A percentile compares a stretch with the other conserved stretches of the same genome.
Evolutionary conservation across 306 rosid species (phyloP).

Genomic region (Gynostemma pentaphyllum): DNA sequence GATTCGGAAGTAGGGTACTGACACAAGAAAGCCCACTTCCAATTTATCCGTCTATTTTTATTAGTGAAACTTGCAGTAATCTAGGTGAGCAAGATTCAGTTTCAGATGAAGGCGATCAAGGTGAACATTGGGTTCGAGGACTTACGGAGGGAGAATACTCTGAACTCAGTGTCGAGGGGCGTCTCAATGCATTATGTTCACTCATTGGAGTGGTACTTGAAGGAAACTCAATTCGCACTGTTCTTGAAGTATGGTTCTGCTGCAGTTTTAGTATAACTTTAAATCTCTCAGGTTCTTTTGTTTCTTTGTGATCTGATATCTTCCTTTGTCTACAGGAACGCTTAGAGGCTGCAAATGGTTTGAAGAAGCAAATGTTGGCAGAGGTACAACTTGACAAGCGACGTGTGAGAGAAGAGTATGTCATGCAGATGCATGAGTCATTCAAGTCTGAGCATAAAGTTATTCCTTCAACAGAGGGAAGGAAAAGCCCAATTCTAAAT

Average conservation of each 20-base stretch:
- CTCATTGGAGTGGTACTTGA: slow-evolving; percentile 51
- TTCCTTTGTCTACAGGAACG: slow-evolving; percentile 48
- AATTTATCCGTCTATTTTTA: slow-evolving; percentile 17
- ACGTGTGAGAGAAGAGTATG: slow-evolving; percentile 42
- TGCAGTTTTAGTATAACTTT: not conserved
- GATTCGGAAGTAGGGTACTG: slow-evolving; percentile 13
- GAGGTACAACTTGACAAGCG: slow-evolving; percentile 62
- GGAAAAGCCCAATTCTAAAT: slow-evolving; percentile 24
- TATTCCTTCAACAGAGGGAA: slow-evolving; percentile 21
- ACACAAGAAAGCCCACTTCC: slow-evolving; percentile 16
- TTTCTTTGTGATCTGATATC: slow-evolving; percentile 3
- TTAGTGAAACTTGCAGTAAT: slow-evolving; percentile 10
- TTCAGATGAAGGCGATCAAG: slow-evolving; percentile 45
- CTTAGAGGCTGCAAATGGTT: slow-evolving; percentile 67
- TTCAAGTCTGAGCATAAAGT: slow-evolving; percentile 30
- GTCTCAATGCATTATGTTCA: slow-evolving; percentile 55
- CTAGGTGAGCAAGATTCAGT: slow-evolving; percentile 25
- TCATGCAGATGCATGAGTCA: slow-evolving; percentile 23
- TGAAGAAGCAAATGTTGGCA: slow-evolving; percentile 71
- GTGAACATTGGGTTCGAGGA: slow-evolving; percentile 71
- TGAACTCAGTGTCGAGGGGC: slow-evolving; percentile 72
- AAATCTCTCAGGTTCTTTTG: not conserved
- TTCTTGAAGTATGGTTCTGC: slow-evolving; percentile 45
- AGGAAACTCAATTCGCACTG: slow-evolving; percentile 54
- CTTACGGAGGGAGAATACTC: slow-evolving; percentile 68